These are phyloP conservation scores for Combretum micranthum DNA, from an alignment of 345 rosid species.

Conservation along the genomic window DNA sequence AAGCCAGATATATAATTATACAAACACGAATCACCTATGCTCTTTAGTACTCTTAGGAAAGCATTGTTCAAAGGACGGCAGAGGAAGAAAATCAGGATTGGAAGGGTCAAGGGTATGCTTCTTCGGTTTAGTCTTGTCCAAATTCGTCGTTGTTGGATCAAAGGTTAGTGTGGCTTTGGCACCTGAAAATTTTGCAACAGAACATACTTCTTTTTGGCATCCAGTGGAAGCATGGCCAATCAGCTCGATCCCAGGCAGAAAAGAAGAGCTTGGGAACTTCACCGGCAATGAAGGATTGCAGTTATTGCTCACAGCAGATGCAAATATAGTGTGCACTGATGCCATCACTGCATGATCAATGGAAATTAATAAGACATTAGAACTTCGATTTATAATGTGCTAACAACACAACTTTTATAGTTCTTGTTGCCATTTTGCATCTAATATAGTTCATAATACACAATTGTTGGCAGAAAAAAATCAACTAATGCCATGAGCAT, in stretches of 20 bases:
- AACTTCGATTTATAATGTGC: neutral
- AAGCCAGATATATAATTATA: neutral
- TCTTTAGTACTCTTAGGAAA: conserved; percentile 94
- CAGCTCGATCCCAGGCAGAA: conserved; percentile 55
- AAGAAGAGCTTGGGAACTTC: conserved; percentile 42
- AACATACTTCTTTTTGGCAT: conserved; percentile 34
- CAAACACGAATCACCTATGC: conserved; percentile 29
- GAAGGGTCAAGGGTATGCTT: conserved; percentile 81
- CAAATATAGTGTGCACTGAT: conserved; percentile 48
- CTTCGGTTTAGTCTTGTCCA: conserved; percentile 44
- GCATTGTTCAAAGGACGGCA: conserved; percentile 86
- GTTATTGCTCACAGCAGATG: conserved; percentile 50
- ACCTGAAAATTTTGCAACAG: conserved; percentile 11
- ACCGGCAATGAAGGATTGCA: conserved; percentile 32
- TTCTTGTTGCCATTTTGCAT: too few relatives aligned
- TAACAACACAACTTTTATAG: neutral
- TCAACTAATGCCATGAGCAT: too few relatives aligned
- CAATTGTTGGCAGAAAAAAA: too few relatives aligned
- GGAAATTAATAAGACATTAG: neutral
- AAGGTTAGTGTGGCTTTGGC: conserved; percentile 67
- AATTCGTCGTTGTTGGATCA: conserved; percentile 59
- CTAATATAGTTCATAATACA: too few relatives aligned
- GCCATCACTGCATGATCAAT: conserved; percentile 40
- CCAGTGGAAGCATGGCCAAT: conserved; percentile 31
- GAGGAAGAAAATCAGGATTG: conserved; percentile 81